Base-by-base conservation (phyloP, 495 filamentous ascomycete genomes). In the Neurospora sp. region DNA sequence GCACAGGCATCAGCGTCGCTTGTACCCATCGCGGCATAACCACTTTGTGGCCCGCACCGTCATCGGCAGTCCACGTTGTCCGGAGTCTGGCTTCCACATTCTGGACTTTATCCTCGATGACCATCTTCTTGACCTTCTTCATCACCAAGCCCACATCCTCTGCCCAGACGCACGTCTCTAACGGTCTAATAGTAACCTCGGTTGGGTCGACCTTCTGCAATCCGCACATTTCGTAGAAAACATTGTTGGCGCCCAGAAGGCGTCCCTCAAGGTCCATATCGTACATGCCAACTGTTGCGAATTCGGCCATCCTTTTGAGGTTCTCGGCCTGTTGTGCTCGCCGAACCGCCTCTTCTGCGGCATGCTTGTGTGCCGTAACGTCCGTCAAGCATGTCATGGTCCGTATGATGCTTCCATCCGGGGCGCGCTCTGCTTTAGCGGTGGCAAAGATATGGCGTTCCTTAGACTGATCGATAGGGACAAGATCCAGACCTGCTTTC, bases 271-370 rank as follows among this genome's bases (percentile, higher is more conserved):
- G 80, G 41, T 81, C 78, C 82, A 85, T 84, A 41, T 85, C 84
- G 73, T 84, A 85, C 82, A 85, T 83, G 71, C 84, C 84, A 31
- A 85, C 84, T 2, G 84, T 85, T 5, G 84, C 83, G 69, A 81
- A 82, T 69, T 85, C 82, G 49, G 84, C 82, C 82, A 85, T 84
- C 44, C 84, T 81, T 74, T 85, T 85, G 71, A 85, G 81, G 71
- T 85, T 85, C 73, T 85, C 82, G 2, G 84, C 82, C 72, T 85
- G 82, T 72, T 85, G 83, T 9, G 84, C 84, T 11, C 83, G 80
- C 4, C 82, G 79, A 11, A 83, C 78, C 0, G 84, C 84, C 71
- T 85, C 83, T 39, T 83, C 82, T 4, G 84, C 82, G 10, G 81
- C 77, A 69, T 79, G 78, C 70, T 83, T 84, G 70, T 85, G 84